Conservation (phyloP, 805 yeast genomes). For the Teunomyces kruisii region DNA sequence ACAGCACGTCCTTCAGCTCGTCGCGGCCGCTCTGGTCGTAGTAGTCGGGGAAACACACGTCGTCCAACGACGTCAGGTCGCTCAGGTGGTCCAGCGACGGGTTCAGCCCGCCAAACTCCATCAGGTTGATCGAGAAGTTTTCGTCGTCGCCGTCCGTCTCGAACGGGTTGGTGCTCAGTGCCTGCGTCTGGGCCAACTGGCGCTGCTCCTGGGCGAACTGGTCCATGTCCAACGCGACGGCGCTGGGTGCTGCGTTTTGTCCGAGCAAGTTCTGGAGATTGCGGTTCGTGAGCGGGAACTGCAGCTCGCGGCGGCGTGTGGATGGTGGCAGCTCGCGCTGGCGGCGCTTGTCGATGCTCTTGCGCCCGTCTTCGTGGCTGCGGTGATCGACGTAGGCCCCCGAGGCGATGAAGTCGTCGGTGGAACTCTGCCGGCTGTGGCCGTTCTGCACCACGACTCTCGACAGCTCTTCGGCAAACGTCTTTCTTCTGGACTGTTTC, state of each 20-base stretch:
- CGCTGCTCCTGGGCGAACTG: constrained; percentile 33
- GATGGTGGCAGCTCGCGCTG: background rate
- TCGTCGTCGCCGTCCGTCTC: constrained; percentile 19
- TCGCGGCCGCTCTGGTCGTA: constrained; percentile 33
- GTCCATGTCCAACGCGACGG: constrained; percentile 43
- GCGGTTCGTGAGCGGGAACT: constrained; percentile 37
- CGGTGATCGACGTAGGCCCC: constrained; percentile 34
- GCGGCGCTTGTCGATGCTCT: background rate
- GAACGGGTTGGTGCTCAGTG: background rate
- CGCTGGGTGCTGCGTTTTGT: constrained; percentile 11
- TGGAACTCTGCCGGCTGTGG: constrained; percentile 7
- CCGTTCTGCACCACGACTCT: background rate
- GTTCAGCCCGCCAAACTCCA: constrained; percentile 54
- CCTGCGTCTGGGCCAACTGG: constrained; percentile 13
- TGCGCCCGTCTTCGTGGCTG: constrained; percentile 12
- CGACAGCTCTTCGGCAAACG: background rate
- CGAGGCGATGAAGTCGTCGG: constrained; percentile 6
- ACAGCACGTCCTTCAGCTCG: constrained; percentile 33
- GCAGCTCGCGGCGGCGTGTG: background rate
- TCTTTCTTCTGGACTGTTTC: background rate
- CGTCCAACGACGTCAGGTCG: constrained; percentile 76
- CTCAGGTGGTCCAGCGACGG: constrained; percentile 63
- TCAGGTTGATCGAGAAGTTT: constrained; percentile 19
- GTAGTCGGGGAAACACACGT: constrained; percentile 88
- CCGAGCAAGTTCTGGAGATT: constrained; percentile 31